These are phyloP conservation scores for Leccinum arenicola DNA, from an alignment of 768 basidiomycete genomes.

Conservation along the genomic window DNA sequence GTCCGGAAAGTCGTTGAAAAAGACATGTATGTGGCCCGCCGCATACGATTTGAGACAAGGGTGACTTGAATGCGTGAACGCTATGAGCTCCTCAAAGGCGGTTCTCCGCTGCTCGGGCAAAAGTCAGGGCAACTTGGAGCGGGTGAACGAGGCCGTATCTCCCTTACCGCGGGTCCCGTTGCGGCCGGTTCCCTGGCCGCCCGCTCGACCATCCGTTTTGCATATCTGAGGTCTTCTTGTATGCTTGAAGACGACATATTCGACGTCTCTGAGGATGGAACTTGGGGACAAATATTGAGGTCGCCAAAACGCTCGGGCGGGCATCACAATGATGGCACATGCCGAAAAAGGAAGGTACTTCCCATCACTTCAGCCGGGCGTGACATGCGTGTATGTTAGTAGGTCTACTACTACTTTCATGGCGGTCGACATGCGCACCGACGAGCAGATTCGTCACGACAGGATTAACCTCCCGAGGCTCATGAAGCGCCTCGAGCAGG, in stretches of 20 bases:
- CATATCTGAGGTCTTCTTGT: conserved; percentile 18
- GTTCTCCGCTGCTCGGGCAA: conserved; percentile 44
- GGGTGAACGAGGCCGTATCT: neutral
- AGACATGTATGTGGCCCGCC: conserved; percentile 52
- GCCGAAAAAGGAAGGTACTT: conserved; percentile 22
- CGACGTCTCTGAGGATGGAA: neutral
- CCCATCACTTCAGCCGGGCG: conserved; percentile 10
- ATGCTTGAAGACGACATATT: conserved; percentile 22
- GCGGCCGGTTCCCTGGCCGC: conserved; percentile 40
- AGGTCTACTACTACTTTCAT: no score
- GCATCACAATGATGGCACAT: conserved; percentile 15
- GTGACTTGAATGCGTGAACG: conserved; percentile 47
- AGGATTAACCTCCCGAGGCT: conserved; percentile 66
- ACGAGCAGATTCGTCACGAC: conserved; percentile 47
- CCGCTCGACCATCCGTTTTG: conserved; percentile 40
- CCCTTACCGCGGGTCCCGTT: conserved; percentile 39
- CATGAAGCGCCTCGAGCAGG: conserved; percentile 58
- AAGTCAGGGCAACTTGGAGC: conserved; percentile 6
- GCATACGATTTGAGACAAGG: conserved; percentile 53
- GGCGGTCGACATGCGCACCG: conserved; percentile 24
- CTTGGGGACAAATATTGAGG: neutral
- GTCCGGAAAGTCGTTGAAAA: conserved; percentile 67
- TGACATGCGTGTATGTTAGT: no score
- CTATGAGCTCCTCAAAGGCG: conserved; percentile 51
- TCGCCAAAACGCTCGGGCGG: conserved; percentile 4